Percentiles rank a stretch among this genome's conserved stretches.
Evolutionary conservation across 352 stramenopile species (phyloP).

Genomic region (Phytophthora brassicae): DNA sequence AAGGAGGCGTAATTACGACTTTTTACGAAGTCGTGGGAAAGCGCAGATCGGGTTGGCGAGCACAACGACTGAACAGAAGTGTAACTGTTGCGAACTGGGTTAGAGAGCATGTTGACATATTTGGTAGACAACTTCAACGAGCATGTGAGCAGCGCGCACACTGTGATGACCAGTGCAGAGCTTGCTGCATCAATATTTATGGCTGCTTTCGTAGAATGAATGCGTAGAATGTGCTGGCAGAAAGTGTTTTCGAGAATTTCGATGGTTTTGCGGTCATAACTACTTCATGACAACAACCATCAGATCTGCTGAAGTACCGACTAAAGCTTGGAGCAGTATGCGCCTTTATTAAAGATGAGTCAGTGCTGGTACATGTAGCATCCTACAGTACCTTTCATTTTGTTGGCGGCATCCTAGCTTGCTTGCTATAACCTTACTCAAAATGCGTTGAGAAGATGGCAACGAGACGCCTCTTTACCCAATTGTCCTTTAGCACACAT

Average conservation of each 20-base stretch:
- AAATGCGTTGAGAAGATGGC: no score
- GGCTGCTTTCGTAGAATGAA: neutral
- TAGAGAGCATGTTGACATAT: neutral
- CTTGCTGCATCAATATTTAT: neutral
- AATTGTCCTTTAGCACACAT: no score
- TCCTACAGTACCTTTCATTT: no score
- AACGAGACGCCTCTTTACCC: no score
- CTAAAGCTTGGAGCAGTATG: neutral
- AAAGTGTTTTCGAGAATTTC: neutral
- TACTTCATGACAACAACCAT: no score
- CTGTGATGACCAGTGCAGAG: neutral
- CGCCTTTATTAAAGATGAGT: no score
- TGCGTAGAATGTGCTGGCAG: neutral
- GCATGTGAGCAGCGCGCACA: neutral
- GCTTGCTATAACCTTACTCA: no score
- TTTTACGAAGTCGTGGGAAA: conserved; percentile 10
- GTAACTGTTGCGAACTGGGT: neutral
- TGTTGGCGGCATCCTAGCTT: no score
- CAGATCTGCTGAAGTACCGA: neutral
- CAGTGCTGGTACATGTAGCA: no score
- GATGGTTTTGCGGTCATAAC: neutral
- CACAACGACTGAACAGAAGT: neutral
- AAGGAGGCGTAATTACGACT: conserved; percentile 34
- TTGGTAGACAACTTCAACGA: neutral
- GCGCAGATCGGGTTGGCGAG: conserved; percentile 2